These are phyloP conservation scores for Xylariomycetidae sp. DNA, from an alignment of 2,329 filamentous ascomycete species.

Conservation along the genomic window DNA sequence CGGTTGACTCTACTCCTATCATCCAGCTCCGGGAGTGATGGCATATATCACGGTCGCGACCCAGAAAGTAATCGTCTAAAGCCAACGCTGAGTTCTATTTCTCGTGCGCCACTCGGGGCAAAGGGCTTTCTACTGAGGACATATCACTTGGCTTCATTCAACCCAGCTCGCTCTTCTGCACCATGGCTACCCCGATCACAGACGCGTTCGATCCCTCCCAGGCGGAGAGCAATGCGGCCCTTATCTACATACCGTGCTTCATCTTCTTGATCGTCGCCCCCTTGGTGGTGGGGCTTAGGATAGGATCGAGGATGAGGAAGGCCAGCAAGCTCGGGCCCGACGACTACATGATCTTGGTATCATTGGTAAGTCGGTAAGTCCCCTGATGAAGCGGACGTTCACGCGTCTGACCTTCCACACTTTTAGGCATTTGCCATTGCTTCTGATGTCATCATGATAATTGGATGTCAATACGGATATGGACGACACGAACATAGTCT, in stretches of 20 bases:
- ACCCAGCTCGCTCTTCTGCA: too few relatives aligned
- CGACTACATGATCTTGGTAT: constrained; percentile 24
- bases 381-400: not conserved
- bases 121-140: too few relatives aligned
- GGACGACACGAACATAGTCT: constrained; percentile 19
- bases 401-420: not conserved
- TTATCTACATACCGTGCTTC: constrained; percentile 19
- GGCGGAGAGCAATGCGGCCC: constrained; percentile 13
- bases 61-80: too few relatives aligned
- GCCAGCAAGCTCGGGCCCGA: constrained; percentile 20
- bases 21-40: too few relatives aligned
- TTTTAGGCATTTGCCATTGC: constrained; percentile 20
- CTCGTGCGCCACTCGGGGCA: too few relatives aligned
- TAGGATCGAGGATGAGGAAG: constrained; percentile 22
- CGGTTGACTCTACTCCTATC: too few relatives aligned
- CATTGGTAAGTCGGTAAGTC: constrained; percentile 17
- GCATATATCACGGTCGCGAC: too few relatives aligned
- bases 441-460: constrained; percentile 20
- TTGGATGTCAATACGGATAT: constrained; percentile 24
- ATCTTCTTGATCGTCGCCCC: constrained; percentile 23
- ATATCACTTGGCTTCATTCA: too few relatives aligned
- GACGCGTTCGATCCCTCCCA: not conserved
- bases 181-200: not conserved
- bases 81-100: too few relatives aligned
- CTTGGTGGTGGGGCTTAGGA: constrained; percentile 18